Conservation (phyloP, 2,329 filamentous ascomycete species). For the Trichoderma sp. region DNA sequence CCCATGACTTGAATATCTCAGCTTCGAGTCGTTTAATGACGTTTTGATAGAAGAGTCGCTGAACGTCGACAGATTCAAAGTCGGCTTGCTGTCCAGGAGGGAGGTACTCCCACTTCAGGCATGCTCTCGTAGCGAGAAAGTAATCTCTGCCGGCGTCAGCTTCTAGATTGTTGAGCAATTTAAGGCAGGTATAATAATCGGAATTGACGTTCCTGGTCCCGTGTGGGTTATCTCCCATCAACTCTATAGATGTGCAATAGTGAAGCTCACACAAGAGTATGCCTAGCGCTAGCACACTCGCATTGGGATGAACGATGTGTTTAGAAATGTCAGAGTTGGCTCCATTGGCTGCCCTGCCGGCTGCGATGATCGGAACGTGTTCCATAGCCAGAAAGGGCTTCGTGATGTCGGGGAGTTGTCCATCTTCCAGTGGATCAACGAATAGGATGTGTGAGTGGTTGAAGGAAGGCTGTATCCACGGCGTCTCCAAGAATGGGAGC, state of each 20-base stretch:
- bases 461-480: not conserved
- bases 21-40: constrained; percentile 2
- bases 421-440: not conserved
- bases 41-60: constrained; percentile 9
- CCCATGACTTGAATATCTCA: constrained; percentile 6
- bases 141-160: not conserved
- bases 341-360: not conserved
- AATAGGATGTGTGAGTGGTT: constrained; percentile 1
- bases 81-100: not conserved
- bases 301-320: not conserved
- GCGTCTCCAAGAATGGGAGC: not conserved
- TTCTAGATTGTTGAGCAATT: not conserved
- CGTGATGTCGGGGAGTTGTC: not conserved
- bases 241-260: not conserved
- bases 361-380: not conserved
- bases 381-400: constrained; percentile 6
- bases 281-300: not conserved
- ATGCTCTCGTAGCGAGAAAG: not conserved
- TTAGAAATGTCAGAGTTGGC: not conserved
- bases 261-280: constrained; percentile 12
- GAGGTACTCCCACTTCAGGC: not conserved
- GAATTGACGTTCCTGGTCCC: not conserved
- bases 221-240: not conserved
- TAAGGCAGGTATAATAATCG: not conserved
- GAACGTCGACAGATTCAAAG: not conserved